Conservation (phyloP, 2,329 filamentous ascomycete genomes). For the Colletotrichum zoysiae region DNA sequence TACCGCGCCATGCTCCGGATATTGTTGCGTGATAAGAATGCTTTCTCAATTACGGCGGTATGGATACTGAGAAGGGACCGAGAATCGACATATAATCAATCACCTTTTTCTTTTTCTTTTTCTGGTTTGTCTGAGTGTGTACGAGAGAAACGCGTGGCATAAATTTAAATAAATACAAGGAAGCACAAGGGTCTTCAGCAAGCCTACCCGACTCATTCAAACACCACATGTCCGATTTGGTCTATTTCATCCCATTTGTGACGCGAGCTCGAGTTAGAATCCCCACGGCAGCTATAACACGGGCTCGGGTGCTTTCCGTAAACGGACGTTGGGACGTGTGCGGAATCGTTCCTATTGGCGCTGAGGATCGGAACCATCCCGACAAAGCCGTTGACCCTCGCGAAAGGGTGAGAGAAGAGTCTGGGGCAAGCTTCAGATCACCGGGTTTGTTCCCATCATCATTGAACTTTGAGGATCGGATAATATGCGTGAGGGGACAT, state of each 20-base stretch:
- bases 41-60: background rate
- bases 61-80: background rate
- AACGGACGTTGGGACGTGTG: background rate
- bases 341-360: constrained; percentile 14
- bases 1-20: background rate
- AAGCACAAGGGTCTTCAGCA: background rate
- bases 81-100: background rate
- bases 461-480: background rate
- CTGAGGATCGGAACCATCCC: constrained; percentile 6
- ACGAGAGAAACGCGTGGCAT: background rate
- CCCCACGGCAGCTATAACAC: background rate
- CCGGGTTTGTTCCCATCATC: background rate
- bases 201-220: too few relatives aligned
- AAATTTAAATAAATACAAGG: background rate
- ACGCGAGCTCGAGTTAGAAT: background rate
- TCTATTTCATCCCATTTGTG: background rate
- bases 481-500: background rate
- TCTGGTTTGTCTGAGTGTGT: background rate
- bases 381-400: background rate
- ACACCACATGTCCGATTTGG: background rate
- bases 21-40: background rate
- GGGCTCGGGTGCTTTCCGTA: constrained; percentile 10
- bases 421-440: background rate
- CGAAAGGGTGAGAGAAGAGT: background rate
- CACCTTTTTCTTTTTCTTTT: background rate